A percentile compares a stretch with the other conserved stretches of the same genome.
phyloP scores from a whole-genome alignment of 176 grass and related monocot species.

The Oryza brachyantha region DNA sequence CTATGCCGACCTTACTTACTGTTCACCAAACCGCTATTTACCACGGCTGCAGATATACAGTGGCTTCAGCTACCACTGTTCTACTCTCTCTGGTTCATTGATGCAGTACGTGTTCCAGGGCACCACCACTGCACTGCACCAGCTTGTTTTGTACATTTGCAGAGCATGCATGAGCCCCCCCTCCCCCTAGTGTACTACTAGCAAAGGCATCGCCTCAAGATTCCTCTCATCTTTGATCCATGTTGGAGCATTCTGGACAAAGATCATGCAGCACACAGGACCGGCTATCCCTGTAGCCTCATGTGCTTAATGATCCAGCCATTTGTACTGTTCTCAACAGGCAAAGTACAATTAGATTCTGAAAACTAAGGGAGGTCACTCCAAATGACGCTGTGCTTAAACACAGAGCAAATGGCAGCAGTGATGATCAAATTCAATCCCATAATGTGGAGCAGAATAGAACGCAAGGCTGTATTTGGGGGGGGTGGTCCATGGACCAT shows the following conservation, averaged over 20 bases:
- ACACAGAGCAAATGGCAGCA: neutral
- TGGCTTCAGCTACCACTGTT: neutral
- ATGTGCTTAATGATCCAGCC: conserved; percentile 1
- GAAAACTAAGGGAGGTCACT: neutral
- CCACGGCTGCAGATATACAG: neutral
- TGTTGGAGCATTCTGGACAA: neutral
- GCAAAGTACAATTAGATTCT: conserved; percentile 19
- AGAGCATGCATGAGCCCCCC: neutral
- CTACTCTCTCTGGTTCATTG: neutral
- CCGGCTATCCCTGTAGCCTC: neutral
- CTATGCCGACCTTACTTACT: neutral
- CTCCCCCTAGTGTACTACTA: too few species aligned
- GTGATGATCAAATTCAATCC: too few species aligned
- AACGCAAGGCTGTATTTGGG: neutral
- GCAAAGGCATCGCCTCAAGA: neutral
- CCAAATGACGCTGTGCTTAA: neutral
- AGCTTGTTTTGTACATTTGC: neutral
- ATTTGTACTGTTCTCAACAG: neutral
- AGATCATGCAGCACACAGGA: neutral
- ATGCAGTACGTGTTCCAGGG: neutral
- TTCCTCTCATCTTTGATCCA: neutral
- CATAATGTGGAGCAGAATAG: conserved; percentile 13
- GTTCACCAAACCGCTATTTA: conserved; percentile 2
- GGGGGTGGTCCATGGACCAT: conserved; percentile 4
- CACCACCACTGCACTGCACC: neutral